Conservation (phyloP, 306 rosid genomes). For the Gillenia trifoliata region DNA sequence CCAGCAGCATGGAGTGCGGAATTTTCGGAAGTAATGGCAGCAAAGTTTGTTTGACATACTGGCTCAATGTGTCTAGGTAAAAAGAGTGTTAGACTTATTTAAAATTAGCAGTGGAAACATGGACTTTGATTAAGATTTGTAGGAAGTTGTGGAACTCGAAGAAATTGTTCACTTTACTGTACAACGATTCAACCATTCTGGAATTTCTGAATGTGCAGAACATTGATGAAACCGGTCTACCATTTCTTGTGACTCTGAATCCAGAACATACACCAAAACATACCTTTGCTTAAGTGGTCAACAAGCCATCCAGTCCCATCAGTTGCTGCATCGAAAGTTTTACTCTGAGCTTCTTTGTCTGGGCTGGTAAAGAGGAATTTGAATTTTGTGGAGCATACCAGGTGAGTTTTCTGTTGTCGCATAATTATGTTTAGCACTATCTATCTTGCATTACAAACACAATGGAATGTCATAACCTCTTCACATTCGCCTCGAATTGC, state of each 20-base stretch:
- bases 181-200: not conserved
- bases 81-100: slow-evolving; percentile 4
- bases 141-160: not conserved
- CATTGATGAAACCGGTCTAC: slow-evolving; percentile 51
- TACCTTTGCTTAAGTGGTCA: slow-evolving; percentile 64
- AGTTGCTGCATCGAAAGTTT: slow-evolving; percentile 77
- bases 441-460: not conserved
- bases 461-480: no score
- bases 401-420: slow-evolving; percentile 46
- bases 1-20: slow-evolving; percentile 99
- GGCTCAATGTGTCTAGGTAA: slow-evolving; percentile 91
- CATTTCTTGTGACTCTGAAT: slow-evolving; percentile 79
- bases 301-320: slow-evolving; percentile 87
- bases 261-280: slow-evolving; percentile 64
- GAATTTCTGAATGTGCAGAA: slow-evolving; percentile 49
- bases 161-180: not conserved
- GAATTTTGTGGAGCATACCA: slow-evolving; percentile 94
- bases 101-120: not conserved
- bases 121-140: not conserved
- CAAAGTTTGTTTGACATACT: slow-evolving; percentile 78
- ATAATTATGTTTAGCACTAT: no score
- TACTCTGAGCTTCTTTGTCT: slow-evolving; percentile 49
- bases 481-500: no score
- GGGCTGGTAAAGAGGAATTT: slow-evolving; percentile 84
- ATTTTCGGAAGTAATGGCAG: slow-evolving; percentile 62